These are phyloP conservation scores for Thinopyrum elongatum DNA, from an alignment of 176 grass and related monocot species.

Conservation along the genomic window DNA sequence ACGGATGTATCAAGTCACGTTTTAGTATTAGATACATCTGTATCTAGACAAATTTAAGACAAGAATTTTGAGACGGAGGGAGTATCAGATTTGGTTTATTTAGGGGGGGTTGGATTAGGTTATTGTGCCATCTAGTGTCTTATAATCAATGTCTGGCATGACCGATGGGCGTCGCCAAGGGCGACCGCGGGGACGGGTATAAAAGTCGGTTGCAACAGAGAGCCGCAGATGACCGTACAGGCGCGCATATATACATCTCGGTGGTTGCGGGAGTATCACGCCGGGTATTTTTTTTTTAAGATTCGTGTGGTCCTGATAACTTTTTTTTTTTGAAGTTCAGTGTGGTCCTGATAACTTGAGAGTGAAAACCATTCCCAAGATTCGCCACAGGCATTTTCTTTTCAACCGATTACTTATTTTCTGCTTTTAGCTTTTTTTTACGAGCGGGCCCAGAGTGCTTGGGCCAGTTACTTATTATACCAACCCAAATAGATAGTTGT, in stretches of 20 bases:
- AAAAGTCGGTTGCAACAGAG: neutral
- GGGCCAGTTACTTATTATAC: neutral
- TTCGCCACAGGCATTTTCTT: neutral
- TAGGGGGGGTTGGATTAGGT: neutral
- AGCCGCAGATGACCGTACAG: neutral
- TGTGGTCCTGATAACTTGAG: neutral
- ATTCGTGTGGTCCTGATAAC: neutral
- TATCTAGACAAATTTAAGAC: no score
- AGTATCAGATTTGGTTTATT: neutral
- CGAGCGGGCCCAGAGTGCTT: neutral
- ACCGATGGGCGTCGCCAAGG: neutral
- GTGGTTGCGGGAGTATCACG: neutral
- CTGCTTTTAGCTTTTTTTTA: neutral
- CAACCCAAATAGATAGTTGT: neutral
- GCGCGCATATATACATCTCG: neutral
- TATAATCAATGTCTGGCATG: neutral
- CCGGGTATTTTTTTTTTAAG: neutral
- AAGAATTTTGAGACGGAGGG: no score
- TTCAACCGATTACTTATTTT: accelerated
- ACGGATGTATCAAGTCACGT: no score
- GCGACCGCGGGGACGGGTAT: neutral
- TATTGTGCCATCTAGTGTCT: neutral
- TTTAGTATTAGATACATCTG: no score
- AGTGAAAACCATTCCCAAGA: neutral
- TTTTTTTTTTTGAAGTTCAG: neutral